Conservation (phyloP, 805 yeast genomes). For the Ogataea ramenticola region DNA sequence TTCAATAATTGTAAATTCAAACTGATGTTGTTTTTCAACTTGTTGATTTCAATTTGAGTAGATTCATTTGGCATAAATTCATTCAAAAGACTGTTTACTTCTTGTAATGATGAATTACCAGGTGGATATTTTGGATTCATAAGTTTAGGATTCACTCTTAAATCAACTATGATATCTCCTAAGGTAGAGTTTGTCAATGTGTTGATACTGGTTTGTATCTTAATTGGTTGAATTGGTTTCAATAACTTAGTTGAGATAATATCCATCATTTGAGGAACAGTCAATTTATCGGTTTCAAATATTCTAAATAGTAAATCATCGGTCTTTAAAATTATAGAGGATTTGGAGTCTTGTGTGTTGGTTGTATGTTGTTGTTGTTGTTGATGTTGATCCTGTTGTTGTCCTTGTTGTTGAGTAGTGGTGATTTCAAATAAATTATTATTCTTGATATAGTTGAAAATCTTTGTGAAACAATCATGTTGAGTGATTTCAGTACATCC, state of each 20-base stretch:
- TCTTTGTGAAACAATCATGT: constrained; percentile 58
- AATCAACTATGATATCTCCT: constrained; percentile 75
- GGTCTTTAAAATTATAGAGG: constrained; percentile 23
- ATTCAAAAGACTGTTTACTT: constrained; percentile 35
- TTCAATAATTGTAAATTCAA: constrained; percentile 47
- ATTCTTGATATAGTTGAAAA: constrained; percentile 29
- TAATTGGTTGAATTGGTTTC: constrained; percentile 73
- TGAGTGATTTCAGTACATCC: constrained; percentile 78
- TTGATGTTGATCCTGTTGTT: constrained; percentile 7
- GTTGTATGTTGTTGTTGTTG: constrained; percentile 11
- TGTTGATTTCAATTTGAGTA: constrained; percentile 30
- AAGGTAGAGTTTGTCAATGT: constrained; percentile 72
- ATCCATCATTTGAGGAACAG: constrained; percentile 68
- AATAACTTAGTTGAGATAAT: constrained; percentile 59
- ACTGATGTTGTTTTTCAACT: constrained; percentile 29
- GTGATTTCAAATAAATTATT: constrained; percentile 28
- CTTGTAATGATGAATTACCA: constrained; percentile 23
- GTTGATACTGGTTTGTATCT: constrained; percentile 64
- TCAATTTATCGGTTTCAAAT: constrained; percentile 45
- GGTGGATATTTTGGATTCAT: constrained; percentile 31
- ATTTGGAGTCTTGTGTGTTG: not conserved
- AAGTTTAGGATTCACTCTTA: constrained; percentile 44
- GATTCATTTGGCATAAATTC: constrained; percentile 37
- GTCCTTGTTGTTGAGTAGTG: constrained; percentile 1
- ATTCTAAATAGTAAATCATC: constrained; percentile 41